Evolutionary conservation across 2,329 filamentous ascomycete genomes (phyloP), one percentile per base, ranked within the genome.

Genomic region (Diaporthe destruens): DNA sequence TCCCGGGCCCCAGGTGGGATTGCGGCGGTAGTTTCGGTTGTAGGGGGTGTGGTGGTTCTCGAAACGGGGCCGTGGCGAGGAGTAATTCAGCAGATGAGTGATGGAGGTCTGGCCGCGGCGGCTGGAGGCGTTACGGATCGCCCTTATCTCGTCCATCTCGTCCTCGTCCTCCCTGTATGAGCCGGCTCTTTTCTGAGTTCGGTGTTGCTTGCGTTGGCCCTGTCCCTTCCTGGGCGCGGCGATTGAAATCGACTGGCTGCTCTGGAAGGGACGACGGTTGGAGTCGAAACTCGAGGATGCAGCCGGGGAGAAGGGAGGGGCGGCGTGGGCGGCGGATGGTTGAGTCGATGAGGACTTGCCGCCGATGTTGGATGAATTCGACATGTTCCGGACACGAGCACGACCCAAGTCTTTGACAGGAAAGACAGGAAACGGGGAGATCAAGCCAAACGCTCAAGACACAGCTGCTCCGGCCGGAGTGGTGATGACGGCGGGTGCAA

Each of bases 21-120:
- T 93, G 69, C 93, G 88, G 72, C 93, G 90, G 77, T 89, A 87
- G 47, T 90, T 87, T 74, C 89, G 86, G 51, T 87, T 84, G 74
- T 87, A 84, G 65, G 85, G 82, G 76, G 86, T 82, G 71, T 87
- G 84, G 71, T 85, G 81, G 66, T 86, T 85, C 77, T 90, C 88
- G 77, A 87, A 87, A 74, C 91, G 89, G 29, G 92, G 92, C 61
- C 94, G 90, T 54, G 93, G 91, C 29, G 95, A 93, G 56, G 93
- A 91, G 82, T 98, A 97, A 85, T 96, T 96, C 87, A 99, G 93
- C 72, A 99, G 85, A 82, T 99, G 96, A 53, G 96, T 98, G 80
- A 99, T 99, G 79, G 94, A 97, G 69, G 95, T 98, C 83, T 98
- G 96, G 69, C 96, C 96, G 78, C 96, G 94, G 73, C 96, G 92